phyloP scores from a whole-genome alignment of 2,329 filamentous ascomycete species.

The Claviceps pazoutovae region DNA sequence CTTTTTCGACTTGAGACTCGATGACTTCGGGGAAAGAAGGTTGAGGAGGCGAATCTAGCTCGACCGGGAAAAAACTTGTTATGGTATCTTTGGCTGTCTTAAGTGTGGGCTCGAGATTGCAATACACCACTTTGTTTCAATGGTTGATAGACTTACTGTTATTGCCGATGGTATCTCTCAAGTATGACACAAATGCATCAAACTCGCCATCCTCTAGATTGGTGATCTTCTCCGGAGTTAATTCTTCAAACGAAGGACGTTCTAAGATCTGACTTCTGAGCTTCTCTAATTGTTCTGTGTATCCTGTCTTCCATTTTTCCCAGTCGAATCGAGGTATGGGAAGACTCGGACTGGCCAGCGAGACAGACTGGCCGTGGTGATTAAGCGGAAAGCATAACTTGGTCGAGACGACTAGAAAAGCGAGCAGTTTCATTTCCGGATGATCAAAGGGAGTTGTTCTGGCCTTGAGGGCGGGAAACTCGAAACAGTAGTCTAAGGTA shows the following conservation, averaged over 20 bases:
- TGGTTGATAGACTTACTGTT: conserved; percentile 15
- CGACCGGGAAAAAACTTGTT: conserved; percentile 22
- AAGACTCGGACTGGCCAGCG: background rate
- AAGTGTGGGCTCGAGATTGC: background rate
- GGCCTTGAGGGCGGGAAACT: conserved; percentile 35
- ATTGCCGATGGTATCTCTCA: conserved; percentile 19
- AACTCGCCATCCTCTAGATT: conserved; percentile 45
- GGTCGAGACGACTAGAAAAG: conserved; percentile 57
- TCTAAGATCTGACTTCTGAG: conserved; percentile 3
- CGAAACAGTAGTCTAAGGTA: conserved; percentile 34
- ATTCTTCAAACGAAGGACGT: conserved; percentile 28
- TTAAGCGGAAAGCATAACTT: conserved; percentile 73
- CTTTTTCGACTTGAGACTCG: conserved; percentile 14
- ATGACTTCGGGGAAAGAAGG: conserved; percentile 10
- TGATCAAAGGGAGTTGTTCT: conserved; percentile 39
- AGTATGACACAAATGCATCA: conserved; percentile 47
- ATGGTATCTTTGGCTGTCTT: conserved; percentile 15
- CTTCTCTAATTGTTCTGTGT: conserved; percentile 20
- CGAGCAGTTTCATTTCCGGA: conserved; percentile 63
- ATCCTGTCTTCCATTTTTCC: conserved; percentile 47
- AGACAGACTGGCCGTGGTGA: conserved; percentile 29
- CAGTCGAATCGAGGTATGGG: conserved; percentile 45
- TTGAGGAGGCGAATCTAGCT: conserved; percentile 10
- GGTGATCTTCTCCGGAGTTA: conserved; percentile 49
- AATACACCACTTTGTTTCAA: background rate